These are phyloP conservation scores for Citropsis articulata DNA, from an alignment of 345 rosid genomes.

Conservation along the genomic window DNA sequence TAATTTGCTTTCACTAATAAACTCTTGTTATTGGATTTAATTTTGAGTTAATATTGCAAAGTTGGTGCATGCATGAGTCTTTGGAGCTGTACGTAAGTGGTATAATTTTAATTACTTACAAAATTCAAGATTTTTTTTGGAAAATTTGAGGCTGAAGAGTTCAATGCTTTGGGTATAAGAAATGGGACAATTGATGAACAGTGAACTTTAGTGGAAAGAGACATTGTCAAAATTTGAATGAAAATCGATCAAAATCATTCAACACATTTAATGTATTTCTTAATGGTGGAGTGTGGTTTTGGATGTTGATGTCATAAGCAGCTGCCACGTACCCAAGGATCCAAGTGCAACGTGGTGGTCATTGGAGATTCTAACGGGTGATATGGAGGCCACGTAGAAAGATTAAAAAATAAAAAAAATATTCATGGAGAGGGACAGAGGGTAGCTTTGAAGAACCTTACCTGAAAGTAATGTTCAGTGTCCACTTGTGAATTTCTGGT, in stretches of 20 bases:
- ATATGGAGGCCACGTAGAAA: conserved; percentile 6
- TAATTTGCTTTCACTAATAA: not conserved
- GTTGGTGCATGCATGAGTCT: not conserved
- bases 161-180: conserved; percentile 24
- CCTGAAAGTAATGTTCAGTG: not conserved
- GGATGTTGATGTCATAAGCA: conserved; percentile 7
- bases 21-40: not conserved
- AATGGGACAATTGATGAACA: conserved; percentile 3
- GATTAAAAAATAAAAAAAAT: not conserved
- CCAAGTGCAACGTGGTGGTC: conserved; percentile 1
- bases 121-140: not conserved
- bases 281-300: not conserved
- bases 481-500: conserved; percentile 12
- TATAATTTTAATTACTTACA: not conserved
- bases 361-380: not conserved
- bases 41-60: not conserved
- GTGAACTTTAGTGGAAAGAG: conserved; percentile 3
- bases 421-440: not conserved
- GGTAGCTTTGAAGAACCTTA: not conserved
- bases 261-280: not conserved
- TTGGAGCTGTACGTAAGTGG: not conserved
- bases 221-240: not conserved
- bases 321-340: conserved; percentile 18
- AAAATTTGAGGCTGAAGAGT: not conserved
- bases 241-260: not conserved